A percentile compares a stretch with the other conserved stretches of the same genome.
Evolutionary conservation across 345 rosid genomes (phyloP).

Genomic region (Salix exigua): DNA sequence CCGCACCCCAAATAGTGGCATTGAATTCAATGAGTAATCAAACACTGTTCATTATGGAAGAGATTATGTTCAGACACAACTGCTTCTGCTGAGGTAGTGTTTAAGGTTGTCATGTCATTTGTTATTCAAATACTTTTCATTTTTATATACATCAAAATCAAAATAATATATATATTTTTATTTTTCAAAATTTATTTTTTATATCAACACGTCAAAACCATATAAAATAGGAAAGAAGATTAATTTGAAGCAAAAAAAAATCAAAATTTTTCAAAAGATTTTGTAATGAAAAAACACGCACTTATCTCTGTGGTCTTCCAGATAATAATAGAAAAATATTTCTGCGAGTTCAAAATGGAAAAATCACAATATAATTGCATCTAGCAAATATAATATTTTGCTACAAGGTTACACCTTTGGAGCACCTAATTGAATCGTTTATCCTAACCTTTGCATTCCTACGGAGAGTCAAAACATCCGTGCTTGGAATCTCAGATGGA

Average conservation of each 20-base stretch:
- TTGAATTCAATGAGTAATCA: neutral
- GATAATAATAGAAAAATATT: neutral
- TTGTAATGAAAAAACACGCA: no score
- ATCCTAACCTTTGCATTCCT: neutral
- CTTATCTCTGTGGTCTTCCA: neutral
- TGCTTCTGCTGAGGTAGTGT: neutral
- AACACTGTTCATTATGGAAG: neutral
- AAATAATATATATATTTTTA: no score
- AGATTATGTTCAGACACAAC: neutral
- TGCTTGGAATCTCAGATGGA: slow-evolving; percentile 18
- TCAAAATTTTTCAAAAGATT: no score
- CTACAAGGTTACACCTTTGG: neutral
- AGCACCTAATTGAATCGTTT: slow-evolving; percentile 5
- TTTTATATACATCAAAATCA: no score
- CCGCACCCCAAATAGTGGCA: neutral
- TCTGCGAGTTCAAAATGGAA: neutral
- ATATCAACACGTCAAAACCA: no score
- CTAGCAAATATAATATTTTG: neutral
- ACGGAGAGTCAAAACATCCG: neutral
- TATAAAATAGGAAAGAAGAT: no score
- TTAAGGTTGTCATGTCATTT: no score
- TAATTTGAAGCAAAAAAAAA: no score
- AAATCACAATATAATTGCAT: neutral
- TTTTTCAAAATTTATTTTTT: no score
- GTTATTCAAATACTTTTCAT: no score